A percentile compares a stretch with the other conserved stretches of the same genome.
Conservation (phyloP, 768 basidiomycete species). For the Kwoniella newhampshirensis region DNA sequence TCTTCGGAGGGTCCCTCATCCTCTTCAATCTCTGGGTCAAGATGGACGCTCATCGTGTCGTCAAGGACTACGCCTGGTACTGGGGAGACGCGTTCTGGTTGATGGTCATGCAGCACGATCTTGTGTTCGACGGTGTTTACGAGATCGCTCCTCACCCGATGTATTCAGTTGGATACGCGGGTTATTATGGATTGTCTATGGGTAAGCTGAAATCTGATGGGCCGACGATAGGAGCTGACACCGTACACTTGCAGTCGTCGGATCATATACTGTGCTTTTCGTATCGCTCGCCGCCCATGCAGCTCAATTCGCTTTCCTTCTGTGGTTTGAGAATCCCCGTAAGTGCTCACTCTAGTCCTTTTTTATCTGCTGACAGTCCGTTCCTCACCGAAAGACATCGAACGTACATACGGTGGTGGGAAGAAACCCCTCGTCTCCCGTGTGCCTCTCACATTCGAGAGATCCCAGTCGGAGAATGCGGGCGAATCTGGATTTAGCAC, state of each 20-base stretch:
- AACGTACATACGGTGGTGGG: slow-evolving; percentile 81
- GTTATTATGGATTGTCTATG: slow-evolving; percentile 92
- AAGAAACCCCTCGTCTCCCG: slow-evolving; percentile 85
- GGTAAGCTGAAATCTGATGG: slow-evolving; percentile 32
- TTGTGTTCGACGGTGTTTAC: slow-evolving; percentile 97
- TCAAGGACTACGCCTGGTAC: slow-evolving; percentile 98
- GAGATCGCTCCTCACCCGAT: slow-evolving; percentile 70
- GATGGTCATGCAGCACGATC: slow-evolving; percentile 56
- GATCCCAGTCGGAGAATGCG: slow-evolving; percentile 3
- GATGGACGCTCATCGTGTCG: slow-evolving; percentile 92
- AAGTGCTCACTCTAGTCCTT: slow-evolving; percentile 51
- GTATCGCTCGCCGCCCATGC: slow-evolving; percentile 92
- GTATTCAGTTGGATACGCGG: slow-evolving; percentile 74
- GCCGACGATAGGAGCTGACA: background rate
- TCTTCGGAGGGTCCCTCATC: slow-evolving; percentile 78
- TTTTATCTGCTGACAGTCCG: background rate
- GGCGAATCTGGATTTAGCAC: slow-evolving; percentile 17
- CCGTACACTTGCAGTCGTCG: slow-evolving; percentile 40
- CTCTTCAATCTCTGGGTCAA: slow-evolving; percentile 98
- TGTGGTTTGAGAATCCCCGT: slow-evolving; percentile 98
- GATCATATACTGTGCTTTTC: slow-evolving; percentile 67
- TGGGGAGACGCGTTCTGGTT: slow-evolving; percentile 62
- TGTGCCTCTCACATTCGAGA: slow-evolving; percentile 58
- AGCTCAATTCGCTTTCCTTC: slow-evolving; percentile 92
- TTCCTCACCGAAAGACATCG: slow-evolving; percentile 67